phyloP scores from a whole-genome alignment of 1,284 basidiomycete genomes.

The Cryptococcus sp. region DNA sequence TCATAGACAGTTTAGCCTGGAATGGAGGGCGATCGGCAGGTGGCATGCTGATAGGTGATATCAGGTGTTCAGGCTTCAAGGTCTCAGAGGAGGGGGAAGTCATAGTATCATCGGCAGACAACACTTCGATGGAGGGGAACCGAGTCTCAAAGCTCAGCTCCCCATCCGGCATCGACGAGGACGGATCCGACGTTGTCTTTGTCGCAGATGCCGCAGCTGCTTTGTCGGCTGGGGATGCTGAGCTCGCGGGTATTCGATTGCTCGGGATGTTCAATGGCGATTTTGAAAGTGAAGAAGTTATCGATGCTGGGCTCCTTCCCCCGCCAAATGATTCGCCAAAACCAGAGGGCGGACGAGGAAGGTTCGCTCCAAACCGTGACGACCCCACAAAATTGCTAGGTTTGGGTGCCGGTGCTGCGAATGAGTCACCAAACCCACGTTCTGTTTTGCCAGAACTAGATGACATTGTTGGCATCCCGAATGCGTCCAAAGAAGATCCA shows the following conservation, averaged over 20 bases:
- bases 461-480: slow-evolving; percentile 34
- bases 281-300: slow-evolving; percentile 3
- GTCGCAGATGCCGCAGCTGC: slow-evolving; percentile 6
- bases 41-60: slow-evolving; percentile 28
- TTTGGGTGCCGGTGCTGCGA: slow-evolving; percentile 13
- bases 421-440: slow-evolving; percentile 40
- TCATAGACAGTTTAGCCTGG: slow-evolving; percentile 22
- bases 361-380: slow-evolving; percentile 12
- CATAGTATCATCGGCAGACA: slow-evolving; percentile 26
- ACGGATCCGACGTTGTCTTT: slow-evolving; percentile 10
- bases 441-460: neutral
- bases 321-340: slow-evolving; percentile 38
- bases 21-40: slow-evolving; percentile 12
- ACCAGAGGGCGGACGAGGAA: slow-evolving; percentile 20
- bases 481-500: slow-evolving; percentile 33
- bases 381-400: slow-evolving; percentile 1
- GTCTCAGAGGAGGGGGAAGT: slow-evolving; percentile 8
- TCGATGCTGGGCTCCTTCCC: slow-evolving; percentile 3
- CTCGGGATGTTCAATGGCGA: slow-evolving; percentile 4
- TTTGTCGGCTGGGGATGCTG: slow-evolving; percentile 9
- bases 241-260: slow-evolving; percentile 6
- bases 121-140: slow-evolving; percentile 48
- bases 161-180: slow-evolving; percentile 29
- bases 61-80: slow-evolving; percentile 11
- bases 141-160: slow-evolving; percentile 46